A percentile compares a stretch with the other conserved stretches of the same genome.
Evolutionary conservation across 805 yeast genomes (phyloP).

Genomic region (Candida taoyuanica): DNA sequence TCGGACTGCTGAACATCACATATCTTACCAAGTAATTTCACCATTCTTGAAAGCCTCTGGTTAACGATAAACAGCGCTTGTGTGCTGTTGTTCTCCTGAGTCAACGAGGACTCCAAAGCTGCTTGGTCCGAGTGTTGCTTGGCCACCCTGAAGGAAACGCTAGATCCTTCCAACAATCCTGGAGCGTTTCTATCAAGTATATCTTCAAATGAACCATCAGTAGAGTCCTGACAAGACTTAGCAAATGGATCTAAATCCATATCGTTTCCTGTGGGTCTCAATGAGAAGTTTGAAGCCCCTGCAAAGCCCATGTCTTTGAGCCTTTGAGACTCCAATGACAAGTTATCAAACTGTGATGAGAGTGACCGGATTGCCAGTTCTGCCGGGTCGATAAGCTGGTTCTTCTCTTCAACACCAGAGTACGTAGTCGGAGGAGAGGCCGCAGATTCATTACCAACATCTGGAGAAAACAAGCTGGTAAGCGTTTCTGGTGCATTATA

Average conservation of each 20-base stretch:
- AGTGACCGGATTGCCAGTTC: constrained; percentile 10
- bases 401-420: constrained; percentile 3
- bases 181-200: constrained; percentile 25
- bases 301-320: not conserved
- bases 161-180: constrained; percentile 9
- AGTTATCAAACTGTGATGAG: constrained; percentile 9
- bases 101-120: too few relatives aligned
- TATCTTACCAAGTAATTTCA: not conserved
- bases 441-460: not conserved
- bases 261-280: constrained; percentile 1
- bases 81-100: too few relatives aligned
- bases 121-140: too few relatives aligned
- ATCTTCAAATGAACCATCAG: constrained; percentile 23
- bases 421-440: constrained; percentile 3
- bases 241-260: not conserved
- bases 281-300: constrained; percentile 11
- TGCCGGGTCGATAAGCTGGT: too few relatives aligned
- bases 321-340: constrained; percentile 4
- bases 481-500: constrained; percentile 2
- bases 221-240: constrained; percentile 5
- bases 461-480: constrained; percentile 5
- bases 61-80: too few relatives aligned
- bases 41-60: constrained; percentile 4
- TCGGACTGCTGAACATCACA: constrained; percentile 1
- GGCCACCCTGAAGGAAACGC: not conserved